Percentiles rank a stretch among this genome's conserved stretches.
phyloP scores from a whole-genome alignment of 164 flowering plant genomes.

The Aristolochia fimbriata region DNA sequence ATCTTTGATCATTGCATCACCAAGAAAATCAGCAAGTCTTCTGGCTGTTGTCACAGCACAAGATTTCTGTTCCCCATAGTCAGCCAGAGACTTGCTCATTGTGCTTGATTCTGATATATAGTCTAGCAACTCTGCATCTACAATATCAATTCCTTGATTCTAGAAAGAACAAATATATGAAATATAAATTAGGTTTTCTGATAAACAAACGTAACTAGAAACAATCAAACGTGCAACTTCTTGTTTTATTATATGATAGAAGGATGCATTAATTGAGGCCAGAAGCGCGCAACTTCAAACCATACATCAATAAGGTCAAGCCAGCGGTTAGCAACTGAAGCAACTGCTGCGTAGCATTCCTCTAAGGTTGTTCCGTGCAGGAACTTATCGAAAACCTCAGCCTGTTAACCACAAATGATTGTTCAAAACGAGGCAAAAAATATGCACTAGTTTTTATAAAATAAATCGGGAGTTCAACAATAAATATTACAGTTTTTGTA shows the following conservation, averaged over 20 bases:
- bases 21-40: conserved; percentile 96
- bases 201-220: neutral
- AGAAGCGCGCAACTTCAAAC: neutral
- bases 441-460: neutral
- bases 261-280: too few species aligned
- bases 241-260: too few species aligned
- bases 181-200: neutral
- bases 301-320: conserved; percentile 99
- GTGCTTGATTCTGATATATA: conserved; percentile 99
- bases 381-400: conserved; percentile 97
- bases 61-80: conserved; percentile 95
- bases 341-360: conserved; percentile 93
- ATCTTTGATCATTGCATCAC: conserved; percentile 94
- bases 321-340: conserved; percentile 94
- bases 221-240: neutral
- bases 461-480: neutral
- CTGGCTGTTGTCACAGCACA: conserved; percentile 99
- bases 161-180: conserved; percentile 13
- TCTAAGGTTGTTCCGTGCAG: conserved; percentile 83
- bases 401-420: conserved; percentile 33
- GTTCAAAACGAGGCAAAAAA: too few species aligned
- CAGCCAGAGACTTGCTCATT: conserved; percentile 97
- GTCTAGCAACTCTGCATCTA: conserved; percentile 89
- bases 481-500: neutral
- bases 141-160: conserved; percentile 94